A percentile compares a stretch with the other conserved stretches of the same genome.
Evolutionary conservation across 106 monocot species (phyloP).

Genomic region (Phalaenopsis equestris): DNA sequence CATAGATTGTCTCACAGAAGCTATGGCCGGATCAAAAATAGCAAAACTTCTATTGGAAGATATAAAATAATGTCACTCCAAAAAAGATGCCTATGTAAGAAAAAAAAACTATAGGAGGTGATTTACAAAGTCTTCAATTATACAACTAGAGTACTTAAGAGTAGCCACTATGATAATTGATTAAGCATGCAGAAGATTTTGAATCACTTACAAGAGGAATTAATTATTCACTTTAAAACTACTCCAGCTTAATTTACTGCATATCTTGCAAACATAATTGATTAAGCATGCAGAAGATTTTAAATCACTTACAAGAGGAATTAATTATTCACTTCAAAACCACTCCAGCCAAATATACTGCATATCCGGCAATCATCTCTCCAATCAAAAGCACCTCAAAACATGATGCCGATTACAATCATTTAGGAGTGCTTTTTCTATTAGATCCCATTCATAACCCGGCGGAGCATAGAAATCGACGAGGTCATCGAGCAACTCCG

Average conservation of each 20-base stretch:
- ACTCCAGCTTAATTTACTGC: background rate
- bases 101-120: background rate
- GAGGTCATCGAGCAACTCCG: too few species aligned
- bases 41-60: background rate
- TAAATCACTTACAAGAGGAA: background rate
- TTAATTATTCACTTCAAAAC: too few species aligned
- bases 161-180: background rate
- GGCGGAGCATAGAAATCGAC: too few species aligned
- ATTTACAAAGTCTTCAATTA: background rate
- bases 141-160: background rate
- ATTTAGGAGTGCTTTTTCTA: background rate
- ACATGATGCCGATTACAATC: background rate
- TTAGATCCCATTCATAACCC: background rate
- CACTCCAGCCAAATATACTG: background rate
- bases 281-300: background rate
- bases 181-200: background rate
- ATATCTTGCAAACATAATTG: background rate
- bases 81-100: background rate
- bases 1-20: background rate
- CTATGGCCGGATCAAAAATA: background rate
- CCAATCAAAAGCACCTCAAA: background rate
- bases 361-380: background rate
- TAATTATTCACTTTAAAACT: too few species aligned
- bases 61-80: constrained; percentile 2
- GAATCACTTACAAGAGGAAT: background rate